Percentiles rank a stretch among this genome's conserved stretches.
Conservation (phyloP, 331 rosid genomes). For the Spiraea crenata region DNA sequence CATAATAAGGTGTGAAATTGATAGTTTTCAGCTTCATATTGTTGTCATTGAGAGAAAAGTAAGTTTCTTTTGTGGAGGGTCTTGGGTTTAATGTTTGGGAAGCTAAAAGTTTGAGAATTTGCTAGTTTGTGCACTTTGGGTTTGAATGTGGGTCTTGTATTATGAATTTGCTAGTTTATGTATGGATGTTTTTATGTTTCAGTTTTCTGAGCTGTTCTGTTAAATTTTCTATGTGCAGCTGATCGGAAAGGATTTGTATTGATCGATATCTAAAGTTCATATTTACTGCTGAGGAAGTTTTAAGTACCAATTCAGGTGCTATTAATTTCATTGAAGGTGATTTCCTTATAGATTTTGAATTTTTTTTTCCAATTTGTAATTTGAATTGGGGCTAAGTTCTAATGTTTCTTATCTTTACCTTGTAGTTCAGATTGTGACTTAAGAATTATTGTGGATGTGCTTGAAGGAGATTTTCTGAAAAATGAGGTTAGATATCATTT, state of each 20-base stretch:
- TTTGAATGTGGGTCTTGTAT: conserved; percentile 9
- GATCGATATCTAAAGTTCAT: conserved; percentile 7
- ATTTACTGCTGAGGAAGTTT: conserved; percentile 8
- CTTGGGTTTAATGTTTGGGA: neutral
- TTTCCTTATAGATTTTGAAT: too few species aligned
- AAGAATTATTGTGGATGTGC: too few species aligned
- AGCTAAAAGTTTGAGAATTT: neutral
- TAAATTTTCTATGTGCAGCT: conserved; percentile 33
- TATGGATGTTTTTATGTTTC: neutral
- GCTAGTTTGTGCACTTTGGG: neutral
- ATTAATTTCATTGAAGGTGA: too few species aligned
- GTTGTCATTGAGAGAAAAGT: neutral
- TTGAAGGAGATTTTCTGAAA: too few species aligned
- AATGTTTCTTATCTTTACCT: too few species aligned
- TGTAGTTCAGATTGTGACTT: too few species aligned
- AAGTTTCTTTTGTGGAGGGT: too few species aligned
- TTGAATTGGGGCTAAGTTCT: too few species aligned
- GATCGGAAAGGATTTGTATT: neutral
- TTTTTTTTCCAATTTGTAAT: too few species aligned
- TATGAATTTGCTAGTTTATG: conserved; percentile 1
- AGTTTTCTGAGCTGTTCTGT: neutral
- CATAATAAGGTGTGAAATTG: neutral
- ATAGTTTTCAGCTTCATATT: neutral
- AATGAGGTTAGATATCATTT: too few species aligned
- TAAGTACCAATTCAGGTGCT: conserved; percentile 4